Base-by-base conservation (phyloP, 192 early-diverging fungal species). In the Lunasporangiospora selenospora region DNA sequence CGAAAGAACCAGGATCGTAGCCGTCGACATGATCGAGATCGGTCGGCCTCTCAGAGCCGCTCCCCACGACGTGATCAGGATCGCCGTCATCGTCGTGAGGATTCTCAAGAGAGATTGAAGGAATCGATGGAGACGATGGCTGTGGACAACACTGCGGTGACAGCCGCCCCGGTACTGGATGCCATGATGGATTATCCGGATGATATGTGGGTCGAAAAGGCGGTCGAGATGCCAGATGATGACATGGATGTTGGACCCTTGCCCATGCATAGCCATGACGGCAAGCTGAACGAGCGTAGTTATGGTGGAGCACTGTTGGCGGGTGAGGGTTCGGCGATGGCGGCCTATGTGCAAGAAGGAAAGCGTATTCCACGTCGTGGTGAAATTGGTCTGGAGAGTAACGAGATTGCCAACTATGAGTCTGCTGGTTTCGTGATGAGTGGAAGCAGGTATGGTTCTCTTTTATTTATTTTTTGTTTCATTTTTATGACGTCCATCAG, bases 311-410 rank as follows among this genome's bases (percentile, higher is more conserved):
- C 90, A 6, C 78, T 95, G 43, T 73, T 95, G 36, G 88, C 93
- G 4, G 95, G 96, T 54, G 95, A 95, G 82, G 95, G 93, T 57
- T 86, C 92, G 1, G 93, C 94, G 1, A 93, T 95, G 90, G 92
- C 92, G 0, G 86, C 90, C 0, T 98, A 90, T 79, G 87, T 97
- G 26, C 90, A 94, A 58, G 85, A 90, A 43, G 94, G 94, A 31
- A 94, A 98, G 69, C 92, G 96, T 60, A 97, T 99, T 61, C 96
- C 96, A 3, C 90, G 95, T 48, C 90, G 96, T 80, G 97, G 96
- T 81, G 97, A 99, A 79, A 95, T 99, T 78, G 96, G 96, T 42
- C 75, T 97, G 19, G 87, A 89, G 62, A 87, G 90, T 53, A 75
- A 90, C 31, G 80, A 95, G 76, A 99, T 99, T 75, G 84, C 88